phyloP scores from a whole-genome alignment of 2,329 filamentous ascomycete species.

The Eutypa lata region DNA sequence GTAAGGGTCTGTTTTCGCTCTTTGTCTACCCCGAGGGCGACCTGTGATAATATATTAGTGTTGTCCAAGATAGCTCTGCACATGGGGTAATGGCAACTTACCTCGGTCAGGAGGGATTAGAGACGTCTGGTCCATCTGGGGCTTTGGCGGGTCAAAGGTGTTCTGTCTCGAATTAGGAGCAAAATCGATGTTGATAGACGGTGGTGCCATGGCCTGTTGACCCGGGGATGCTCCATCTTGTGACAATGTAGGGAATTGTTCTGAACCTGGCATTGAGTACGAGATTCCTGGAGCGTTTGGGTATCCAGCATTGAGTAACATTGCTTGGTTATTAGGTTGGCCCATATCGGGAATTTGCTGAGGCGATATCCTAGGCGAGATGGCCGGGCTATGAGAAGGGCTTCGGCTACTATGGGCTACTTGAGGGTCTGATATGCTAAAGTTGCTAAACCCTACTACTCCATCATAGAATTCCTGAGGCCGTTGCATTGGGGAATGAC shows the following conservation, averaged over 20 bases:
- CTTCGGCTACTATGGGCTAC: conserved; percentile 73
- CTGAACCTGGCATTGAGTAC: conserved; percentile 35
- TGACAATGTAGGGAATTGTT: conserved; percentile 51
- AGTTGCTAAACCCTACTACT: conserved; percentile 72
- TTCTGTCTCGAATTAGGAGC: conserved; percentile 70
- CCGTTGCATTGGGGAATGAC: conserved; percentile 77
- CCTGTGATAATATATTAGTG: conserved; percentile 33
- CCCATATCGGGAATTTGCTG: conserved; percentile 52
- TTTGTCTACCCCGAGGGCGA: conserved; percentile 46
- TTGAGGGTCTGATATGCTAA: conserved; percentile 72
- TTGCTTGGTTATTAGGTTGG: conserved; percentile 45
- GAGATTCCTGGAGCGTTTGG: conserved; percentile 41
- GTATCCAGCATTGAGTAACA: conserved; percentile 42
- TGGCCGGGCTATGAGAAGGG: conserved; percentile 71
- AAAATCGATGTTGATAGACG: conserved; percentile 91
- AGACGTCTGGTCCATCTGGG: conserved; percentile 69
- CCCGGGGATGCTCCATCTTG: conserved; percentile 50
- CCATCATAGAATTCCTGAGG: conserved; percentile 79
- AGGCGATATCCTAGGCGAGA: conserved; percentile 59
- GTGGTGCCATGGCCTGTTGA: conserved; percentile 76
- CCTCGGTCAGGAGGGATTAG: conserved; percentile 76
- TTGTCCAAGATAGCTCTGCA: conserved; percentile 1
- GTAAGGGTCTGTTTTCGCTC: conserved; percentile 60
- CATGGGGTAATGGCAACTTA: conserved; percentile 29
- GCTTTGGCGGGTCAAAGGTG: conserved; percentile 64